phyloP scores from a whole-genome alignment of 139 green algal genomes.

The Picochlorum sp. region DNA sequence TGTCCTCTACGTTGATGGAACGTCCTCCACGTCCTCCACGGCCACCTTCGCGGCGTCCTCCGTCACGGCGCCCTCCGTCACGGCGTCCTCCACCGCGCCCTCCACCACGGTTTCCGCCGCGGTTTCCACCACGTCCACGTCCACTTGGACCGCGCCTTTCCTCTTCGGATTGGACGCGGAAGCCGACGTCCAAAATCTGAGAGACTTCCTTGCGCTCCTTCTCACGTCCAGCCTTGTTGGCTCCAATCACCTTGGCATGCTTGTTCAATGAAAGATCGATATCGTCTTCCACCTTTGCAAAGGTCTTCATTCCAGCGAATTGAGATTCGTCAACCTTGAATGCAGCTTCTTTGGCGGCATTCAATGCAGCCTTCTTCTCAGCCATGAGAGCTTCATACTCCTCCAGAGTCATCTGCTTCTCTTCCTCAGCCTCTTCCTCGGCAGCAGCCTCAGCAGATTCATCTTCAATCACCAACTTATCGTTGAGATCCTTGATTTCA shows the following conservation, averaged over 20 bases:
- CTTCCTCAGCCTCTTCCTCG: conserved; percentile 17
- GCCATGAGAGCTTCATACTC: conserved; percentile 63
- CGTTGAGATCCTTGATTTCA: conserved; percentile 34
- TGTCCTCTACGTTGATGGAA: conserved; percentile 18
- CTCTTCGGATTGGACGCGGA: conserved; percentile 23
- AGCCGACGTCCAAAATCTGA: conserved; percentile 27
- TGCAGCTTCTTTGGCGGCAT: conserved; percentile 41
- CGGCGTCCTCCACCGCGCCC: background rate
- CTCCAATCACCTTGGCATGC: conserved; percentile 36
- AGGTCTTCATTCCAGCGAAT: conserved; percentile 40
- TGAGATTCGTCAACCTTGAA: conserved; percentile 33
- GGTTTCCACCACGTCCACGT: conserved; percentile 8
- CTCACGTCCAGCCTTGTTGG: conserved; percentile 24
- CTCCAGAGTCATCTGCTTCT: conserved; percentile 59
- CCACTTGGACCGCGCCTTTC: conserved; percentile 8
- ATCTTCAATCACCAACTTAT: conserved; percentile 20
- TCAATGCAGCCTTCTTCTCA: conserved; percentile 67
- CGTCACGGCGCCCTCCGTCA: background rate
- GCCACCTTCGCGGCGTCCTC: background rate
- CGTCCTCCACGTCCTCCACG: background rate
- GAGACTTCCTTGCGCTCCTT: conserved; percentile 36
- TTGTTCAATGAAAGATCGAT: conserved; percentile 28
- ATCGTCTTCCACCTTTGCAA: conserved; percentile 30
- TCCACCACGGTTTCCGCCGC: conserved; percentile 2
- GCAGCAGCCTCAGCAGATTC: conserved; percentile 18